Evolutionary conservation across 257 asterid genomes (phyloP).

Genomic region (Datura wrightii): DNA sequence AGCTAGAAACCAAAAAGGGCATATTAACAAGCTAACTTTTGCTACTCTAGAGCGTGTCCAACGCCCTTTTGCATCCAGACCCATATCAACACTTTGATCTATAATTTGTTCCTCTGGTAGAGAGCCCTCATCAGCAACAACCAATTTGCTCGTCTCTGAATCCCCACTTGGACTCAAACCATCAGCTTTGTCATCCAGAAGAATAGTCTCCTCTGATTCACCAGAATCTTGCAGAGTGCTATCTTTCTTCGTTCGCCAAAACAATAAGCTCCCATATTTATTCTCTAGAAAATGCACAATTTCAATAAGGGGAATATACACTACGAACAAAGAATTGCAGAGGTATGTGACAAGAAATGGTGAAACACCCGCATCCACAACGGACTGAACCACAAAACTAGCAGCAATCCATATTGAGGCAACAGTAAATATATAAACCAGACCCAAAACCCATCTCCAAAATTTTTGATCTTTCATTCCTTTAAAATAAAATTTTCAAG

Average conservation of each 20-base stretch:
- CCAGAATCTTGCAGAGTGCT: slow-evolving; percentile 42
- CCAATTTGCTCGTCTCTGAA: slow-evolving; percentile 29
- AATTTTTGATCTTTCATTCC: slow-evolving; percentile 58
- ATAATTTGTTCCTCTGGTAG: slow-evolving; percentile 27
- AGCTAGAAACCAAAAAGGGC: slow-evolving; percentile 94
- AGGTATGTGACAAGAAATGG: slow-evolving; percentile 90
- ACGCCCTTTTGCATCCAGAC: slow-evolving; percentile 81
- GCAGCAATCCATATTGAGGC: slow-evolving; percentile 97
- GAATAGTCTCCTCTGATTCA: slow-evolving; percentile 64
- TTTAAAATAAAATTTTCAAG: slow-evolving; percentile 27
- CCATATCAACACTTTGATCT: slow-evolving; percentile 38
- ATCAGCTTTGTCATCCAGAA: slow-evolving; percentile 52
- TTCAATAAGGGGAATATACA: slow-evolving; percentile 84
- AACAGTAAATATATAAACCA: slow-evolving; percentile 71
- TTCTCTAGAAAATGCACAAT: slow-evolving; percentile 74
- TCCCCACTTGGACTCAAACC: slow-evolving; percentile 34
- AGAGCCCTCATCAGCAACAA: slow-evolving; percentile 34
- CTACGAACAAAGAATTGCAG: slow-evolving; percentile 85
- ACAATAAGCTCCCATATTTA: slow-evolving; percentile 62
- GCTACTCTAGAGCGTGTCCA: slow-evolving; percentile 91
- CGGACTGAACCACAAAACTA: slow-evolving; percentile 92
- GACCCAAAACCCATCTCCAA: slow-evolving; percentile 87
- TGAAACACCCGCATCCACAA: slow-evolving; percentile 88
- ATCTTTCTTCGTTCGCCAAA: slow-evolving; percentile 56
- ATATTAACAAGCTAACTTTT: slow-evolving; percentile 82